phyloP scores from a whole-genome alignment of 257 asterid genomes.

The Plantago elongata region DNA sequence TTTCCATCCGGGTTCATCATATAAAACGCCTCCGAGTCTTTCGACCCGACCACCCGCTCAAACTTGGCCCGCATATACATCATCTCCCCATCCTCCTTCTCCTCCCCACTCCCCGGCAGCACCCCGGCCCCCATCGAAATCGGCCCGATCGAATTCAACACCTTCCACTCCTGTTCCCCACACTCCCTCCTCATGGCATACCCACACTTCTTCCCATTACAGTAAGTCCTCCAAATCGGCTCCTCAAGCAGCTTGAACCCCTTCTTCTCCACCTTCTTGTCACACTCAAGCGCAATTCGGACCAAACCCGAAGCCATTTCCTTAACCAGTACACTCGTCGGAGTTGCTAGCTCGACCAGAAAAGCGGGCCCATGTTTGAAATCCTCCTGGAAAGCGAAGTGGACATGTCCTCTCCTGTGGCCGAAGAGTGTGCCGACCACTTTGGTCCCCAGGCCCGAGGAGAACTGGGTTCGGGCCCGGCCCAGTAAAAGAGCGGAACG shows the following conservation, averaged over 20 bases:
- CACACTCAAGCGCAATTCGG: conserved; percentile 76
- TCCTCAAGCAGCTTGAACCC: conserved; percentile 50
- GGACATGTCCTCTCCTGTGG: conserved; percentile 74
- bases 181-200: conserved; percentile 75
- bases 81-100: conserved; percentile 41
- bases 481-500: conserved; percentile 42
- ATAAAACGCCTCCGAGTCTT: conserved; percentile 92
- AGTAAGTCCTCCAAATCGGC: conserved; percentile 77
- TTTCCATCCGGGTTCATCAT: conserved; percentile 95
- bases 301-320: conserved; percentile 95
- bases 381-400: conserved; percentile 71
- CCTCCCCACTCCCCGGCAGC: conserved; percentile 50
- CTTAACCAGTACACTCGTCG: conserved; percentile 59
- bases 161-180: conserved; percentile 81
- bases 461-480: conserved; percentile 30
- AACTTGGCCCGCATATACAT: conserved; percentile 96
- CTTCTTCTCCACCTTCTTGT: conserved; percentile 39
- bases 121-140: conserved; percentile 97
- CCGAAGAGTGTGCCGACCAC: conserved; percentile 84
- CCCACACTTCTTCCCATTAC: conserved; percentile 87
- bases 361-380: conserved; percentile 52
- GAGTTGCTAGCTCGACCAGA: conserved; percentile 67
- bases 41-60: conserved; percentile 88
- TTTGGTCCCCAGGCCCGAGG: conserved; percentile 48
- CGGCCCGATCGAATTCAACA: conserved; percentile 70